Evolutionary conservation across 352 stramenopile genomes (phyloP).

Genomic region (Pythium chondricola): DNA sequence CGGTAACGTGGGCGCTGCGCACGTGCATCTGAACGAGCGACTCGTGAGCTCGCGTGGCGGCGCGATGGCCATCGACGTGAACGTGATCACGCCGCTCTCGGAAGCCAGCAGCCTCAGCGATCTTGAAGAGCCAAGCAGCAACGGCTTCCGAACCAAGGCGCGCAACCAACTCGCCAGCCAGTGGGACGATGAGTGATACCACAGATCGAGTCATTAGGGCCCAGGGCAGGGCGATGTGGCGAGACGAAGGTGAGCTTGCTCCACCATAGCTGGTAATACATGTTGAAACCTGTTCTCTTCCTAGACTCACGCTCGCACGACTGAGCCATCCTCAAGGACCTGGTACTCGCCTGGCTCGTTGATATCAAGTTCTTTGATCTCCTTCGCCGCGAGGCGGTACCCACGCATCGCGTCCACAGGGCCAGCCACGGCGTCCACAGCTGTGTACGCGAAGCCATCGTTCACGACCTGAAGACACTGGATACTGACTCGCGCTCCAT

Average conservation of each 20-base stretch:
- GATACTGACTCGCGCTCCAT: constrained; percentile 39
- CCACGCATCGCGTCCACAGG: constrained; percentile 52
- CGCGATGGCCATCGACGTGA: constrained; percentile 18
- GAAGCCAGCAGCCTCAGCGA: constrained; percentile 21
- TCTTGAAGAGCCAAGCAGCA: constrained; percentile 25
- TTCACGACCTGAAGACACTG: constrained; percentile 37
- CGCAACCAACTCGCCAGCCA: constrained; percentile 23
- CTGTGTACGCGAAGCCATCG: constrained; percentile 37
- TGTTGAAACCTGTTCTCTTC: too few relatives aligned
- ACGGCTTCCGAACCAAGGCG: constrained; percentile 18
- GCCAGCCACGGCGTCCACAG: constrained; percentile 5
- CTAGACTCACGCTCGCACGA: too few relatives aligned
- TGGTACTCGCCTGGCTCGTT: constrained; percentile 39
- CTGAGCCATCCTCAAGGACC: constrained; percentile 37
- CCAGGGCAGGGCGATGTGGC: too few relatives aligned
- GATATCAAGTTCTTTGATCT: constrained; percentile 40
- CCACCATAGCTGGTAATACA: too few relatives aligned
- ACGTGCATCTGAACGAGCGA: constrained; percentile 9
- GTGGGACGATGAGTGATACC: constrained; percentile 20
- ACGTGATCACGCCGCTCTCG: constrained; percentile 18
- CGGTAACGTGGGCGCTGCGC: neutral
- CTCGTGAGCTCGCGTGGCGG: constrained; percentile 6
- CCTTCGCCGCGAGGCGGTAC: constrained; percentile 33
- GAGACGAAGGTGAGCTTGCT: too few relatives aligned
- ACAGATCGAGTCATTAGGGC: too few relatives aligned